Evolutionary conservation across 1,284 basidiomycete genomes (phyloP), one percentile per base, ranked within the genome.

Genomic region (Hortiboletus rubellus): DNA sequence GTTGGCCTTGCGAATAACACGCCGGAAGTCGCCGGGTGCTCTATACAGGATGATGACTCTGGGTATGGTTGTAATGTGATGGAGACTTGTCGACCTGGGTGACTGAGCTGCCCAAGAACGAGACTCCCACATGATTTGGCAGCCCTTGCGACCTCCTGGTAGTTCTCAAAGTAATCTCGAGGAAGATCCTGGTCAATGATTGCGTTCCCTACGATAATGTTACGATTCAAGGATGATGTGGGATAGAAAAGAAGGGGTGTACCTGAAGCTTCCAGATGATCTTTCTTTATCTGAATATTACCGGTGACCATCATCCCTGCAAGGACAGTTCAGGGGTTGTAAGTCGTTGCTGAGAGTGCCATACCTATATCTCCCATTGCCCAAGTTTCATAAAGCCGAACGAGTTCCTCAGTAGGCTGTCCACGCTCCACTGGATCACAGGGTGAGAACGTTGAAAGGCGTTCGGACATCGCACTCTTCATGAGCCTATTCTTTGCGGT

Each of bases 391-490:
- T 71, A 71, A 3, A 74, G 70, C 24, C 69, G 65, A 30, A 70
- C 41, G 15, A 71, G 70, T 50, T 71, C 69, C 27, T 74, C 72
- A 3, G 69, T 74, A 27, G 69, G 69, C 22, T 58, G 66, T n/a
- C 69, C 69, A 14, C 69, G 71, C 1, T 71, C 63, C 52, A 40
- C 56, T 3, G 69, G 71, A 45, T 74, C 68, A 33, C 56, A 60
- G 11, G 67, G 46, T 1, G 72, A 71, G 46, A 71, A 71, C 0
- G 72, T 74, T 2, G 69, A 71, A 41, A 71, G 67, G 10, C 69
- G 70, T 46, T 71, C 69, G 7, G 69, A 71, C 69, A 71, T 71
- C 1, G 69, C 69, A 51, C 72, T 73, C 58, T 71, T 71, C 71
- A 71, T 61, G 48, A 71, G n/a, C 52, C 55, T 74, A 56, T 71